phyloP scores from a whole-genome alignment of 257 asterid genomes.

The Petrea volubilis region DNA sequence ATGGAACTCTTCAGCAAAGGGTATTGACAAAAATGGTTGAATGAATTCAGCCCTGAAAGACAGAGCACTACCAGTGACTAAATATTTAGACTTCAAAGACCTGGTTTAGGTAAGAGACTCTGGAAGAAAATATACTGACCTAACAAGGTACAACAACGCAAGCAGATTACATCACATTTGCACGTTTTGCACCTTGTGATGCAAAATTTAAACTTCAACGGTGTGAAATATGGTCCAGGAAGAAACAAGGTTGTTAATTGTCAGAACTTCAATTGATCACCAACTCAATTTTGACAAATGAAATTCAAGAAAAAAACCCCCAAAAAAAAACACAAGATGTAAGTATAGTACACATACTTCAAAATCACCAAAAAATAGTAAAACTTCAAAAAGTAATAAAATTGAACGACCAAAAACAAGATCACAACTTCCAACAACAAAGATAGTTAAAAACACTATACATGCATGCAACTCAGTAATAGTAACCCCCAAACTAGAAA shows the following conservation, averaged over 20 bases:
- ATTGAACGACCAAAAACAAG: background rate
- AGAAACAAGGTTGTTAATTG: background rate
- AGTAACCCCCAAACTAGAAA: background rate
- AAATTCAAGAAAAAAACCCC: background rate
- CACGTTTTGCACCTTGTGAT: background rate
- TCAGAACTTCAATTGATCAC: background rate
- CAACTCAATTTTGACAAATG: background rate
- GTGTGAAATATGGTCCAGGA: background rate
- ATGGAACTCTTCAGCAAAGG: background rate
- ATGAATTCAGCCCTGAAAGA: no score
- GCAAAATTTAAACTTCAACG: background rate
- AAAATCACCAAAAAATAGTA: no score
- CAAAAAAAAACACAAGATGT: background rate
- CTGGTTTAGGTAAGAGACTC: background rate
- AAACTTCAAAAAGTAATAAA: no score
- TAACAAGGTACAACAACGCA: background rate
- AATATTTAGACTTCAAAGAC: background rate
- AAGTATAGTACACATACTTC: background rate
- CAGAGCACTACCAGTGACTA: no score
- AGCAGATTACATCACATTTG: background rate
- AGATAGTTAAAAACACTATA: background rate
- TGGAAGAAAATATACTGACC: background rate
- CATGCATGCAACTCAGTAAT: background rate
- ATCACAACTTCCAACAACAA: slow-evolving; percentile 11
- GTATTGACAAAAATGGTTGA: background rate